Percentiles rank a stretch among this genome's conserved stretches.
Evolutionary conservation across 1,284 basidiomycete species (phyloP).

Genomic region (Irpex sp.): DNA sequence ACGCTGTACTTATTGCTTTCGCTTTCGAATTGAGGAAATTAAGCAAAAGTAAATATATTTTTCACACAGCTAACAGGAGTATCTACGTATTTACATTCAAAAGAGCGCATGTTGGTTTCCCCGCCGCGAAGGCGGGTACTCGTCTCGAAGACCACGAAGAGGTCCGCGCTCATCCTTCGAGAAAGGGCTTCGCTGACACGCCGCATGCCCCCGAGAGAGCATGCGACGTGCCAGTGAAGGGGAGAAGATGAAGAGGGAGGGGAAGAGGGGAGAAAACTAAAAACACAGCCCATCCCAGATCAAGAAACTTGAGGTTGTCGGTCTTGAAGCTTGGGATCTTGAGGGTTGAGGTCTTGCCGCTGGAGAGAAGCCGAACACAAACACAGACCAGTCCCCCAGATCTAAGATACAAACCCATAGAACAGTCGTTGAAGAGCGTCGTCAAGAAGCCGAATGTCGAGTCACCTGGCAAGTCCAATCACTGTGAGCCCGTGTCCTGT

Average conservation of each 20-base stretch:
- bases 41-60: neutral
- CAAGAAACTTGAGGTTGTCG: neutral
- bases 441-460: too few species aligned
- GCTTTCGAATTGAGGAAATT: neutral
- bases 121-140: neutral
- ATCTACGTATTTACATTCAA: neutral
- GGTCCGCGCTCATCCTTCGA: slow-evolving; percentile 1
- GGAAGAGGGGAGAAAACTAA: neutral
- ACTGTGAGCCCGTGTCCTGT: too few species aligned
- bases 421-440: too few species aligned
- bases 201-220: neutral
- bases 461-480: too few species aligned
- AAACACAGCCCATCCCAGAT: neutral
- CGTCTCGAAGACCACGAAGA: slow-evolving; percentile 8
- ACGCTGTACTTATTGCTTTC: too few species aligned
- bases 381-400: too few species aligned
- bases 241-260: neutral
- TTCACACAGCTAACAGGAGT: neutral
- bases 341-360: neutral
- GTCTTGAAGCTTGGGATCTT: neutral
- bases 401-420: too few species aligned
- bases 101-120: slow-evolving; percentile 5
- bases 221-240: neutral
- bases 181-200: neutral
- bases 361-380: too few species aligned